phyloP scores from a whole-genome alignment of 2,329 filamentous ascomycete genomes.

The Ascochyta lentis region DNA sequence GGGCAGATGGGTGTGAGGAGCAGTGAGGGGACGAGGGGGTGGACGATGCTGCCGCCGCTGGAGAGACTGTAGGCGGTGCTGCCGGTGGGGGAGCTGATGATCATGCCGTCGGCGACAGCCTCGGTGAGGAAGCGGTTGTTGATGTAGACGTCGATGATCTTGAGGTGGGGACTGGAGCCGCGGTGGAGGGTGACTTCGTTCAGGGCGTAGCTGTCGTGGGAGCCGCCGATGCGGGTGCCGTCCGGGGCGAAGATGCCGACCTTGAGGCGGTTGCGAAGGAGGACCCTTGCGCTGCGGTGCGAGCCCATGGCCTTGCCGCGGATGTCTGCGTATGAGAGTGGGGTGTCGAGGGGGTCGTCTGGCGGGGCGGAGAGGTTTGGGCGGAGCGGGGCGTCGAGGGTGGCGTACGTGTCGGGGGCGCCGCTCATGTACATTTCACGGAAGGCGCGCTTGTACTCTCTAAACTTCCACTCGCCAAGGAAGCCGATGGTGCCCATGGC shows the following conservation, averaged over 20 bases:
- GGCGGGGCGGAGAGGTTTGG: conserved; percentile 70
- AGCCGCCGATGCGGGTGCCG: conserved; percentile 57
- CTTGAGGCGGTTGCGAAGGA: conserved; percentile 85
- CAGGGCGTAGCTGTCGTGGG: conserved; percentile 70
- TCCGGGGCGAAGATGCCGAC: conserved; percentile 81
- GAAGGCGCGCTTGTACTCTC: conserved; percentile 90
- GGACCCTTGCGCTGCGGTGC: conserved; percentile 75
- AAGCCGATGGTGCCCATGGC: conserved; percentile 98
- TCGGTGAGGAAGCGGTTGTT: conserved; percentile 90
- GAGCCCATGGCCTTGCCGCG: conserved; percentile 83
- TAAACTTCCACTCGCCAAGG: conserved; percentile 94
- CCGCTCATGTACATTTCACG: conserved; percentile 90
- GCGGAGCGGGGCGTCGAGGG: conserved; percentile 72
- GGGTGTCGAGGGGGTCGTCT: conserved; percentile 43
- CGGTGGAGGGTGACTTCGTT: conserved; percentile 96
- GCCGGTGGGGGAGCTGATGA: conserved; percentile 91
- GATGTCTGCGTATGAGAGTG: conserved; percentile 68
- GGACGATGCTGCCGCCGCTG: conserved; percentile 89
- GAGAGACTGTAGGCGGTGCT: conserved; percentile 96
- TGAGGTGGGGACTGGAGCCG: conserved; percentile 86
- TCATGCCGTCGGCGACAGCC: conserved; percentile 92
- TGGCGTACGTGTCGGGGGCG: conserved; percentile 58
- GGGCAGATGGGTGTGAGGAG: conserved; percentile 95
- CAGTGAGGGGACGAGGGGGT: conserved; percentile 86
- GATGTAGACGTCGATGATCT: conserved; percentile 89